Base-by-base conservation (phyloP, 2,329 filamentous ascomycete genomes). In the Aspergillaceae sp. region DNA sequence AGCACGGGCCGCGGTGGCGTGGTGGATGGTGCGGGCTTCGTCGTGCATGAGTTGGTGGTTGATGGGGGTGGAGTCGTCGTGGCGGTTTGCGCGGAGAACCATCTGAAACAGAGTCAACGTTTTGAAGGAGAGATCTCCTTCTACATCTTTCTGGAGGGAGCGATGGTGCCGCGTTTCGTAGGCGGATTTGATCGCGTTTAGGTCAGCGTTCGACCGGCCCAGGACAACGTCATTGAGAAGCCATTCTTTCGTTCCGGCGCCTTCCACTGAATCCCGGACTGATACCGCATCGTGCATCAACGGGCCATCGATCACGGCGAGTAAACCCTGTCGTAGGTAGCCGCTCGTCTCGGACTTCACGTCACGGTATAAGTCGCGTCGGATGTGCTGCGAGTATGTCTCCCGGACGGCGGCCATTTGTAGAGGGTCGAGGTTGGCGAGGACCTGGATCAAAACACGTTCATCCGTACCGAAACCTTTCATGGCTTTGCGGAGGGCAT, bases 401-500 rank as follows among this genome's bases (percentile, higher is more conserved):
- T 75, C 64, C 47, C 82, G 79, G 43, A 94, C 74, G 6, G 79
- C 73, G 41, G 83, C 78, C 51, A 92, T 77, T 63, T 94, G 86
- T 4, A 89, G 72, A 1, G 90, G 85, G 52, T 94, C 87, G 51
- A 89, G 83, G 54, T 75, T 78, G 2, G 84, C 71, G 6, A 97
- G 72, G 3, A 83, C 71, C 2, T 74, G 71, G 52, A 94, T 90
- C 10, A 97, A 71, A 0, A 77, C 67, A 58, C 82, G 84, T 65
- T 96, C 90, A 58, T 97, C 82, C 0, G 90, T 96, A 32, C 90
- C 91, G 51, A 95, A 87, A 0, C 89, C 89, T 67, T 94, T 95
- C 88, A 96, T 95, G 2, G 91, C 87, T 55, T 78, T 78, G 44
- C 87, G 80, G 26, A 94, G 72, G 3, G 74, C 78, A 47, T 88